Conservation (phyloP, 164 flowering plant genomes). For the Umbilicus rupestris region DNA sequence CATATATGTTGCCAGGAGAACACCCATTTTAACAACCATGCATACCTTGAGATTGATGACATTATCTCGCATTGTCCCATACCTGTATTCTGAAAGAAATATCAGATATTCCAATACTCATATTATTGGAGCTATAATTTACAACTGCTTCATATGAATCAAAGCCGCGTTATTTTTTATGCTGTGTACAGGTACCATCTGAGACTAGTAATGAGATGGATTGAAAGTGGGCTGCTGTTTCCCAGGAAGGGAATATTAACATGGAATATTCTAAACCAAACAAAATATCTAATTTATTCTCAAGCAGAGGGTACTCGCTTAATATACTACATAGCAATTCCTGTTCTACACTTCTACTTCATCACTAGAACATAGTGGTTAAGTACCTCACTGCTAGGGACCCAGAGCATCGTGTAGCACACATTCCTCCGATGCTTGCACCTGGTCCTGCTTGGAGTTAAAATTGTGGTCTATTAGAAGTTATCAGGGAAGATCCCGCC, state of each 20-base stretch:
- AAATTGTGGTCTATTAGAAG: neutral
- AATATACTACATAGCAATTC: neutral
- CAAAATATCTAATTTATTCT: neutral
- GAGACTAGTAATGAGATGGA: neutral
- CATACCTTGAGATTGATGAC: conserved; percentile 91
- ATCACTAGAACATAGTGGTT: neutral
- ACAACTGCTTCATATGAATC: neutral
- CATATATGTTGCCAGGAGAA: neutral
- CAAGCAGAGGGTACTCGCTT: neutral
- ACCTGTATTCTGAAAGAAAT: conserved; percentile 66
- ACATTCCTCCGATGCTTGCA: conserved; percentile 99
- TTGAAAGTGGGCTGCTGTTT: neutral
- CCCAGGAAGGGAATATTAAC: neutral
- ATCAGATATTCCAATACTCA: conserved; percentile 17
- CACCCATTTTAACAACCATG: neutral
- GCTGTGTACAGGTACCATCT: neutral
- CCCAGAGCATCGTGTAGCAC: conserved; percentile 99
- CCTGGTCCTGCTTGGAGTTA: conserved; percentile 69
- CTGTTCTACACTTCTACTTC: neutral
- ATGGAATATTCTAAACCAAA: neutral
- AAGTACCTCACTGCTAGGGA: conserved; percentile 94
- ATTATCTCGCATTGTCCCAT: conserved; percentile 98
- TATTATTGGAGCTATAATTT: neutral
- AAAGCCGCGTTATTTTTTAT: neutral
- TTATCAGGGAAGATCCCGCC: neutral